A percentile compares a stretch with the other conserved stretches of the same genome.
Evolutionary conservation across 306 rosid species (phyloP).

Genomic region (Albizia julibrissin): DNA sequence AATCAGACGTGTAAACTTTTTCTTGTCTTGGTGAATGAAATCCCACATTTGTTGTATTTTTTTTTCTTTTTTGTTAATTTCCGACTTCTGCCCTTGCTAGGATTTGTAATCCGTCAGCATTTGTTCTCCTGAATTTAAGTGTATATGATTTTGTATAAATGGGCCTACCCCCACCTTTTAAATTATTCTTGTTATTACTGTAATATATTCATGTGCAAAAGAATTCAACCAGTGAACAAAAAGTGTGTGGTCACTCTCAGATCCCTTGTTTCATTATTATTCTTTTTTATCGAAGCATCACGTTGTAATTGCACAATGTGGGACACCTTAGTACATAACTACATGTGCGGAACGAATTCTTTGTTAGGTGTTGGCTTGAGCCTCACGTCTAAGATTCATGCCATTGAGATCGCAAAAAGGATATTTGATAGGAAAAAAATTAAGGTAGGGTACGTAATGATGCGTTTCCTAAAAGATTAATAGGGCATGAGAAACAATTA

Average conservation of each 20-base stretch:
- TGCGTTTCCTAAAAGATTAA: neutral
- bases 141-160: constrained; percentile 69
- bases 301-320: neutral
- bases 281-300: neutral
- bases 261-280: too few relatives aligned
- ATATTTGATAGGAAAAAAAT: neutral
- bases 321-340: neutral
- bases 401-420: neutral
- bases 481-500: neutral
- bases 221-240: constrained; percentile 24
- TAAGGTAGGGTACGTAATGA: neutral
- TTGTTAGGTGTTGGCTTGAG: neutral
- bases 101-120: constrained; percentile 50
- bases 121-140: constrained; percentile 50
- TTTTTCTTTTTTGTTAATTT: neutral
- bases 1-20: constrained; percentile 35
- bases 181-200: constrained; percentile 53
- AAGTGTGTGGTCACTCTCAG: neutral
- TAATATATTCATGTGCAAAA: constrained; percentile 56
- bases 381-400: neutral
- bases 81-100: neutral
- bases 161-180: constrained; percentile 37
- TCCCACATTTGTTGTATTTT: constrained; percentile 30
- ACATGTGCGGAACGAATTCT: neutral
- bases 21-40: constrained; percentile 44